Conservation (phyloP, 257 asterid genomes). For the Primulina huaijiensis region DNA sequence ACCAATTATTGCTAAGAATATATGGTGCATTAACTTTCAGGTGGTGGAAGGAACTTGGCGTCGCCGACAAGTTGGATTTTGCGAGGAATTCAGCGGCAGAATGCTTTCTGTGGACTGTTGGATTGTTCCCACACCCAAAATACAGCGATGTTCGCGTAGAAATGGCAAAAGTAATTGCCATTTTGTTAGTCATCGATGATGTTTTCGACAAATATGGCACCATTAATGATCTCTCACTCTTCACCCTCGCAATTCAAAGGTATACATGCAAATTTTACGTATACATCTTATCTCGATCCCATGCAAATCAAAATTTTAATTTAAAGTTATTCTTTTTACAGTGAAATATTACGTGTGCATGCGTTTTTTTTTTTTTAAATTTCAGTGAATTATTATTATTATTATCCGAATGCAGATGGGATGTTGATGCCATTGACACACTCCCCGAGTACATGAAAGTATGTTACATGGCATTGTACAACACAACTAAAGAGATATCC, state of each 20-base stretch:
- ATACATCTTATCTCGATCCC: too few relatives aligned
- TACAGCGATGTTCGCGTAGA: constrained; percentile 33
- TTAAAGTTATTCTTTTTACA: too few relatives aligned
- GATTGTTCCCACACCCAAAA: constrained; percentile 37
- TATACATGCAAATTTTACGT: background rate
- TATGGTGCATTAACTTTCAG: background rate
- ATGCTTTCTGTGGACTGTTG: constrained; percentile 45
- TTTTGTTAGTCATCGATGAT: constrained; percentile 42
- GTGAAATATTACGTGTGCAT: too few relatives aligned
- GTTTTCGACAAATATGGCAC: constrained; percentile 36
- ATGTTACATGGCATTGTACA: constrained; percentile 44
- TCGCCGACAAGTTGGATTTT: constrained; percentile 36
- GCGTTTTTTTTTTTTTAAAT: too few relatives aligned
- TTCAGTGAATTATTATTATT: too few relatives aligned
- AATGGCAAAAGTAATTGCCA: constrained; percentile 37
- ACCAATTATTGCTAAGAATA: too few relatives aligned
- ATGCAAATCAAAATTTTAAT: too few relatives aligned
- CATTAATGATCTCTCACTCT: constrained; percentile 30
- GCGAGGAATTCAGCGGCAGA: constrained; percentile 37
- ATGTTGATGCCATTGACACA: constrained; percentile 35
- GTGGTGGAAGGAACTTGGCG: constrained; percentile 47
- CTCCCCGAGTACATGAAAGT: constrained; percentile 45
- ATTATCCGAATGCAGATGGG: constrained; percentile 26
- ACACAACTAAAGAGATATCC: constrained; percentile 40
- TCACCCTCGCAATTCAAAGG: constrained; percentile 41